Evolutionary conservation across 805 yeast genomes (phyloP).

Genomic region (Torulaspora delbrueckii): DNA sequence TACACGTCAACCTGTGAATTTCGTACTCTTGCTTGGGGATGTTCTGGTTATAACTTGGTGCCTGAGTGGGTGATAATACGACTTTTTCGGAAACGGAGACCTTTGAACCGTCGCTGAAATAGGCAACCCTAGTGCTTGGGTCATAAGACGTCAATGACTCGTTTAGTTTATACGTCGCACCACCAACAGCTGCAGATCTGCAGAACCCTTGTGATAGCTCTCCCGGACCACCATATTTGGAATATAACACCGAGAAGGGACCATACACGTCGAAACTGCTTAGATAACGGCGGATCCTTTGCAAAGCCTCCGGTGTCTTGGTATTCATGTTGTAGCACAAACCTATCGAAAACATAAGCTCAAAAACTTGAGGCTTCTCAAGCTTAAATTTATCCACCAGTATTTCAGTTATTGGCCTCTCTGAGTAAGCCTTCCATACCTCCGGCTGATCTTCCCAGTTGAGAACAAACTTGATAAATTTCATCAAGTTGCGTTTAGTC

Average conservation of each 20-base stretch:
- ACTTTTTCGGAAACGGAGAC: conserved; percentile 76
- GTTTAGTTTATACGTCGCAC: conserved; percentile 84
- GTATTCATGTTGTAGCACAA: conserved; percentile 59
- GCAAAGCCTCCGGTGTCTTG: conserved; percentile 67
- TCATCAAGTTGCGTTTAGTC: conserved; percentile 78
- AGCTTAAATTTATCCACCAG: conserved; percentile 63
- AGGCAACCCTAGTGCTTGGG: conserved; percentile 59
- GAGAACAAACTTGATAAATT: conserved; percentile 80
- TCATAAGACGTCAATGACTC: conserved; percentile 64
- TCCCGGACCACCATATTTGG: conserved; percentile 94
- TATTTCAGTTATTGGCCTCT: conserved; percentile 54
- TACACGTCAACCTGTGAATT: conserved; percentile 70
- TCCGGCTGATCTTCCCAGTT: conserved; percentile 58
- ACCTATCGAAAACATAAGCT: conserved; percentile 82
- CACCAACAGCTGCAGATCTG: conserved; percentile 96
- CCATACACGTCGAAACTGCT: conserved; percentile 89
- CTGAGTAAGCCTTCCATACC: conserved; percentile 52
- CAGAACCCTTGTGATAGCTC: conserved; percentile 96
- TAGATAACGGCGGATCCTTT: conserved; percentile 77
- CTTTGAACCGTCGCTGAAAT: conserved; percentile 67
- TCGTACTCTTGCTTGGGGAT: conserved; percentile 46
- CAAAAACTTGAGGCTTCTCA: conserved; percentile 69
- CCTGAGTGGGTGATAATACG: conserved; percentile 69
- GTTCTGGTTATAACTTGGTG: conserved; percentile 41
- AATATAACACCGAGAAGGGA: conserved; percentile 83